phyloP scores from a whole-genome alignment of 257 asterid genomes.

The Plantago ovata region DNA sequence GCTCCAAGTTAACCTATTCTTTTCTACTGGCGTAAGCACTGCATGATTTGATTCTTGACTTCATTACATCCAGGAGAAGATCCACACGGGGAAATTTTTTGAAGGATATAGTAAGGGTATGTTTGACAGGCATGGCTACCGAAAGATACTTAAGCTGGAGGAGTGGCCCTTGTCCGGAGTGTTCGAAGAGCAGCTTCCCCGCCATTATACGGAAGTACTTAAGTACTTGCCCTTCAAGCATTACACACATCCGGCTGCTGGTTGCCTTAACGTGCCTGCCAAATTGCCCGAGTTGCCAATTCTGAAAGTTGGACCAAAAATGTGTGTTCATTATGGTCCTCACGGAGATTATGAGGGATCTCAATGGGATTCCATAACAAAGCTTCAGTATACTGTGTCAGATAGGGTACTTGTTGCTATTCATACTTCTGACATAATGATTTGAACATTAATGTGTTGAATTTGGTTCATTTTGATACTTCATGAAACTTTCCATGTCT shows the following conservation, averaged over 20 bases:
- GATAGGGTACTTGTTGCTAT: constrained; percentile 4
- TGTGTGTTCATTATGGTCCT: constrained; percentile 1
- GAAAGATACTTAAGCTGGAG: background rate
- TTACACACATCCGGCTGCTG: background rate
- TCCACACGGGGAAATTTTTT: background rate
- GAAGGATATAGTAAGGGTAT: background rate
- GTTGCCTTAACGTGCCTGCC: background rate
- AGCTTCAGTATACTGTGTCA: background rate
- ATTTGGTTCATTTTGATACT: background rate
- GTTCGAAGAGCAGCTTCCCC: background rate
- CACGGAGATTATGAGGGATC: background rate
- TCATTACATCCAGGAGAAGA: constrained; percentile 8
- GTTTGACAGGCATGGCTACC: constrained; percentile 1
- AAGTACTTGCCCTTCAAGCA: constrained; percentile 3
- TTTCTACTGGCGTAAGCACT: background rate
- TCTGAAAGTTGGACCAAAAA: background rate
- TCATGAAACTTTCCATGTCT: background rate
- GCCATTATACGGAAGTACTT: background rate
- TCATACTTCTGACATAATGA: background rate
- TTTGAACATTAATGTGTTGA: background rate
- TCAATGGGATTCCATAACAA: background rate
- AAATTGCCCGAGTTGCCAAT: no score
- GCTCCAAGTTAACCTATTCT: background rate
- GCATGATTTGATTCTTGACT: constrained; percentile 7
- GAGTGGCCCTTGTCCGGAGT: background rate